phyloP scores from a whole-genome alignment of 225 moss, liverwort and hornwort genomes.

The Polytrichum formosum region DNA sequence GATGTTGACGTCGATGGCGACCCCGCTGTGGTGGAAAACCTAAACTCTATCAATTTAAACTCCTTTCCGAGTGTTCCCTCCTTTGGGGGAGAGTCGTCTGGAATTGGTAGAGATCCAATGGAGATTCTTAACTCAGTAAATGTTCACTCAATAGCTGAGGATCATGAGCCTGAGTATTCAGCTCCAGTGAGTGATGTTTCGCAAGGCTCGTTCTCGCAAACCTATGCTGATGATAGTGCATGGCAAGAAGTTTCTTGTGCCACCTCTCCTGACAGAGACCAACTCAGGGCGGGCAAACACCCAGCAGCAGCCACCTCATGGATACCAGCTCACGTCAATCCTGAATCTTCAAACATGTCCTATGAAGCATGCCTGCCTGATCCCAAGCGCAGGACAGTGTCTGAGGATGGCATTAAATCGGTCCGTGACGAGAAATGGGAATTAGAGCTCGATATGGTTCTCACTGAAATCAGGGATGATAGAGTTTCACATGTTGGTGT shows the following conservation, averaged over 20 bases:
- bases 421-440: background rate
- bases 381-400: background rate
- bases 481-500: background rate
- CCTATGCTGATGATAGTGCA: constrained; percentile 12
- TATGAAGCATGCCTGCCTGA: constrained; percentile 14
- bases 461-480: no score
- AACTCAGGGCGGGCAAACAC: constrained; percentile 6
- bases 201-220: constrained; percentile 16
- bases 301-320: constrained; percentile 7
- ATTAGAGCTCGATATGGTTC: no score
- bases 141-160: no score
- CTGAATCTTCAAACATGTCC: constrained; percentile 34
- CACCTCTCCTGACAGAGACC: constrained; percentile 34
- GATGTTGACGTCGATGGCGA: constrained; percentile 13
- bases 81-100: constrained; percentile 46
- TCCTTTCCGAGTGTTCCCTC: constrained; percentile 15
- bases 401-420: background rate
- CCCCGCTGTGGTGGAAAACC: constrained; percentile 19
- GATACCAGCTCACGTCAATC: constrained; percentile 3
- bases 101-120: constrained; percentile 35
- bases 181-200: constrained; percentile 31
- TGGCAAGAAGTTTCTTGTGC: background rate
- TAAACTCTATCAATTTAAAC: constrained; percentile 28
- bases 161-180: background rate
- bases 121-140: constrained; percentile 6